phyloP scores from a whole-genome alignment of 306 rosid species.

The Arachis stenosperma region DNA sequence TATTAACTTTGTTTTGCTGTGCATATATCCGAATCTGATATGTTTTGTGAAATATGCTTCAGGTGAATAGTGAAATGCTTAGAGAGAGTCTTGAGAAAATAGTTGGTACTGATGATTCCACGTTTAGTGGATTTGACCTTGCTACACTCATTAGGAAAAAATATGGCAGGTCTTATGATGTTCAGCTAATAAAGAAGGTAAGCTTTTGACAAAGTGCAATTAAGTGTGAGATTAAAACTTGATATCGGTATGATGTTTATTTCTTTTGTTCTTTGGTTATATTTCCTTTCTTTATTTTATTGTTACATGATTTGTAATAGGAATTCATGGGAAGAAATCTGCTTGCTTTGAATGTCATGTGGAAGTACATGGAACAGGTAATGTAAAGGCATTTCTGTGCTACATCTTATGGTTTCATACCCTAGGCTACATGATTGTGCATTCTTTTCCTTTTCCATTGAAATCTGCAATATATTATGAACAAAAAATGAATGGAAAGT shows the following conservation, averaged over 20 bases:
- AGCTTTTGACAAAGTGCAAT: slow-evolving; percentile 19
- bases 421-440: background rate
- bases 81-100: slow-evolving; percentile 83
- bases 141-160: slow-evolving; percentile 93
- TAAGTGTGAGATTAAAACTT: slow-evolving; percentile 4
- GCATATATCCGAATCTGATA: slow-evolving; percentile 23
- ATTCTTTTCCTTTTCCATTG: background rate
- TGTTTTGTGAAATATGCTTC: slow-evolving; percentile 28
- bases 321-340: slow-evolving; percentile 97
- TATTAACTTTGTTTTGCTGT: slow-evolving; percentile 12
- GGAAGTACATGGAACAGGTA: slow-evolving; percentile 99
- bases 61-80: slow-evolving; percentile 65
- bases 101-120: slow-evolving; percentile 85
- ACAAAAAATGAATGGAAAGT: background rate
- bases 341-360: slow-evolving; percentile 97
- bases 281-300: slow-evolving; percentile 14
- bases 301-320: slow-evolving; percentile 47
- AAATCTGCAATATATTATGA: slow-evolving; percentile 9
- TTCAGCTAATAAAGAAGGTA: slow-evolving; percentile 93
- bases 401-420: slow-evolving; percentile 1
- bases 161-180: slow-evolving; percentile 95
- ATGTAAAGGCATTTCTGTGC: slow-evolving; percentile 19
- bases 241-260: background rate
- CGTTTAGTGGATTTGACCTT: slow-evolving; percentile 86
- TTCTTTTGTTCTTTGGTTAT: background rate